Conservation (phyloP, 768 basidiomycete species). For the Xerocomellus chrysenteron region DNA sequence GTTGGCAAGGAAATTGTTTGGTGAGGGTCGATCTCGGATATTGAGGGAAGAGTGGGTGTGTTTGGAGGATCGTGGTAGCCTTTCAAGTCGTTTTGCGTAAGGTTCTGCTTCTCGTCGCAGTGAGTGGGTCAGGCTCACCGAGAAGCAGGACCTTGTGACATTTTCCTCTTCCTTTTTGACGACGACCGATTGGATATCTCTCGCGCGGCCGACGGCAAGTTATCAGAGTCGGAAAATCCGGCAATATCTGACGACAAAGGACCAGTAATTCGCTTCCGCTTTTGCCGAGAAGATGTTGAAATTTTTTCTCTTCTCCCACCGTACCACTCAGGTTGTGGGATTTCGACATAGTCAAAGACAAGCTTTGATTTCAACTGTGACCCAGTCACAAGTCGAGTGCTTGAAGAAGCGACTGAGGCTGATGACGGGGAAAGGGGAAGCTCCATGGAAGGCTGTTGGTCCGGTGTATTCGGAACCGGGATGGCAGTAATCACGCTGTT, state of each 20-base stretch:
- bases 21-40: not conserved
- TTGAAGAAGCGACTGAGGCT: not conserved
- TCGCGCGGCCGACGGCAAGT: not conserved
- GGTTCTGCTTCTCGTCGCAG: constrained; percentile 30
- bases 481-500: not conserved
- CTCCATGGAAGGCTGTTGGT: not conserved
- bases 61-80: constrained; percentile 10
- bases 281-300: constrained; percentile 5
- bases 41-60: not conserved
- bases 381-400: not conserved
- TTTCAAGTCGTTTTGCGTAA: constrained; percentile 26
- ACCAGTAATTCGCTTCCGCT: constrained; percentile 11
- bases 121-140: constrained; percentile 32
- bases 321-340: constrained; percentile 15
- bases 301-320: not conserved
- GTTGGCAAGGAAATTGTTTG: constrained; percentile 17
- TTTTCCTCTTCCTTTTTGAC: constrained; percentile 20
- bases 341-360: constrained; percentile 25
- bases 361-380: constrained; percentile 12
- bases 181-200: not conserved
- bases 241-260: not conserved
- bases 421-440: not conserved
- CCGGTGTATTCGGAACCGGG: not conserved
- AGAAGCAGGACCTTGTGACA: constrained; percentile 25
- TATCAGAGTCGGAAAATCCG: not conserved